Percentiles rank a stretch among this genome's conserved stretches.
Evolutionary conservation across 345 rosid genomes (phyloP).

Genomic region (Hypericum perforatum): DNA sequence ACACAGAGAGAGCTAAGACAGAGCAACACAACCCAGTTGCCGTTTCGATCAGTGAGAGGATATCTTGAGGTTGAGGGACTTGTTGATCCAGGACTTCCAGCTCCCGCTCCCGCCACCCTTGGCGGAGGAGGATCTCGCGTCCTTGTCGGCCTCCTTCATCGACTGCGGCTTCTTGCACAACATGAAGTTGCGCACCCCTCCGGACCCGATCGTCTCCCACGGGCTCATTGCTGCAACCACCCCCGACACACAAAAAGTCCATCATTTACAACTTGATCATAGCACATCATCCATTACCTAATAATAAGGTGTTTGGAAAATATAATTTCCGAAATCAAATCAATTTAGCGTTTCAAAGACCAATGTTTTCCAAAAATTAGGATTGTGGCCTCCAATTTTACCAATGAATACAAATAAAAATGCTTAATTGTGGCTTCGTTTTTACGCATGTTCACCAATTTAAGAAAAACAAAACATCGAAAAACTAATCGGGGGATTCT

Average conservation of each 20-base stretch:
- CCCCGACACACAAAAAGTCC: neutral
- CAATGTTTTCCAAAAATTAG: too few relatives aligned
- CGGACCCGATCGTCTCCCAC: conserved; percentile 75
- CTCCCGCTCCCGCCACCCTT: conserved; percentile 37
- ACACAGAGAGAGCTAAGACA: too few relatives aligned
- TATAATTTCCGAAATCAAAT: too few relatives aligned
- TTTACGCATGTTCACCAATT: too few relatives aligned
- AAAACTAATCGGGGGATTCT: too few relatives aligned
- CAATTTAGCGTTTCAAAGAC: too few relatives aligned
- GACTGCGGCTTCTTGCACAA: conserved; percentile 73
- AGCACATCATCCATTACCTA: neutral
- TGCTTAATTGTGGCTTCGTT: too few relatives aligned
- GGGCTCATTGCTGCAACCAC: conserved; percentile 51
- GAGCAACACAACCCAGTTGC: too few relatives aligned
- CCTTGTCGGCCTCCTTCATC: conserved; percentile 29
- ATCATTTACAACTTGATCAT: neutral
- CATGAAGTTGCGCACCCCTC: conserved; percentile 70
- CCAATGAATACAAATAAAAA: too few relatives aligned
- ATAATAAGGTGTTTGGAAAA: too few relatives aligned
- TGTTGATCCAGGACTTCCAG: conserved; percentile 90
- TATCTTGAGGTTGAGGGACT: conserved; percentile 67
- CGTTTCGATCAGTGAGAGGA: conserved; percentile 35
- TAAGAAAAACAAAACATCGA: too few relatives aligned
- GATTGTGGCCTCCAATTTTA: too few relatives aligned
- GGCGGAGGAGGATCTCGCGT: conserved; percentile 11